Conservation (phyloP, 345 rosid genomes). For the Hibiscus trionum region DNA sequence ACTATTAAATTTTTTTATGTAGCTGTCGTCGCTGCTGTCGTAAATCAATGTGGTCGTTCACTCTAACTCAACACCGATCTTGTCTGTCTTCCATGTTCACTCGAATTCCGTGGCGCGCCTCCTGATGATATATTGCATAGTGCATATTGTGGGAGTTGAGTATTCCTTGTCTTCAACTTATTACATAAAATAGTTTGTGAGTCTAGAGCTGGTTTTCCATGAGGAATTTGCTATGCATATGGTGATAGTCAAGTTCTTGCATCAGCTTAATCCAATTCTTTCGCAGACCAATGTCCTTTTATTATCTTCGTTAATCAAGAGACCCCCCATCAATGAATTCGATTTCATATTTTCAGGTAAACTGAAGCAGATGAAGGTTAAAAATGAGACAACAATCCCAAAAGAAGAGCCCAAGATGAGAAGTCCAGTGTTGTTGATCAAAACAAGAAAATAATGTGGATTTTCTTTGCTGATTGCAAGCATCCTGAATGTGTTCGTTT, state of each 20-base stretch:
- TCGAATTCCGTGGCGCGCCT: no score
- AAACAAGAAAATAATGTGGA: constrained; percentile 82
- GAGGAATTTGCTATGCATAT: background rate
- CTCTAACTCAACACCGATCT: no score
- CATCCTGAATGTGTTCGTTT: background rate
- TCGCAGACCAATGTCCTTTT: constrained; percentile 28
- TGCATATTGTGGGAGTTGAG: background rate
- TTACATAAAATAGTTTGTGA: background rate
- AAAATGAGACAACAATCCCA: constrained; percentile 49
- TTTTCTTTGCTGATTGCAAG: constrained; percentile 29
- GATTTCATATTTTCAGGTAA: constrained; percentile 36
- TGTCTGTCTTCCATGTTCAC: no score
- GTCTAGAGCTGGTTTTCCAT: background rate
- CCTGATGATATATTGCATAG: background rate
- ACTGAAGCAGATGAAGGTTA: constrained; percentile 57
- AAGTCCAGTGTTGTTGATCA: constrained; percentile 54
- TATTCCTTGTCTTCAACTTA: background rate
- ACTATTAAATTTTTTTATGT: no score
- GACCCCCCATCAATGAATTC: background rate
- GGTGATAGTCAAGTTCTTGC: background rate
- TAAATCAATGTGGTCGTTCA: no score
- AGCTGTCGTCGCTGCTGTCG: no score
- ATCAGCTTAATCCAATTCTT: background rate
- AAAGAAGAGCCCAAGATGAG: constrained; percentile 56
- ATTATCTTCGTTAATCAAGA: background rate